Evolutionary conservation across 805 yeast species (phyloP).

Genomic region (Hermanozyma aechmeae): DNA sequence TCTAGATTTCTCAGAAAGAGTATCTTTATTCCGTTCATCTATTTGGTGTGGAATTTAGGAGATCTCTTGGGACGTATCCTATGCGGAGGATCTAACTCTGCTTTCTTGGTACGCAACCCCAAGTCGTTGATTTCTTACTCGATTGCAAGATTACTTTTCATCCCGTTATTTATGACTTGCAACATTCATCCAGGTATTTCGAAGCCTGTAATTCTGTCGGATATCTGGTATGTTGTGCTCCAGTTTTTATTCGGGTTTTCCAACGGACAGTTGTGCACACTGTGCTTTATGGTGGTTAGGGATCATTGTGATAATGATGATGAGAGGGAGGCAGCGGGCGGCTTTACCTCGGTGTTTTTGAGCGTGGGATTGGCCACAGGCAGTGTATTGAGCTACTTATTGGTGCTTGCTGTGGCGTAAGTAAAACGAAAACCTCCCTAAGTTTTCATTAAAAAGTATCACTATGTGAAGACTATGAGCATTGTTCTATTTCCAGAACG

Average conservation of each 20-base stretch:
- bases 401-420: slow-evolving; percentile 31
- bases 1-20: slow-evolving; percentile 36
- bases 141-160: slow-evolving; percentile 42
- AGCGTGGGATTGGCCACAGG: slow-evolving; percentile 76
- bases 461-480: too few relatives aligned
- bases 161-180: slow-evolving; percentile 68
- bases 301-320: slow-evolving; percentile 47
- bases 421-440: too few relatives aligned
- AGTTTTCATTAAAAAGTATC: too few relatives aligned
- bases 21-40: slow-evolving; percentile 63
- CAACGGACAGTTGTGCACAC: slow-evolving; percentile 77
- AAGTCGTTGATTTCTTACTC: slow-evolving; percentile 44
- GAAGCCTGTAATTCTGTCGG: slow-evolving; percentile 42
- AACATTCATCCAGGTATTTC: slow-evolving; percentile 38
- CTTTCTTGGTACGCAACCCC: slow-evolving; percentile 31
- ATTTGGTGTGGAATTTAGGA: slow-evolving; percentile 82
- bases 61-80: slow-evolving; percentile 71
- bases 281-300: slow-evolving; percentile 72
- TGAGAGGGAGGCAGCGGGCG: slow-evolving; percentile 89
- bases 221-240: slow-evolving; percentile 53
- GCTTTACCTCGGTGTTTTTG: slow-evolving; percentile 75
- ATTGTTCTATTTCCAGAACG: too few relatives aligned
- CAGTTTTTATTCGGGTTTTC: slow-evolving; percentile 80
- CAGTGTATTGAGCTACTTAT: slow-evolving; percentile 61
- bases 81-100: slow-evolving; percentile 37